These are phyloP conservation scores for Ambrosia trifida DNA, from an alignment of 129 eudicot species.

Conservation along the genomic window DNA sequence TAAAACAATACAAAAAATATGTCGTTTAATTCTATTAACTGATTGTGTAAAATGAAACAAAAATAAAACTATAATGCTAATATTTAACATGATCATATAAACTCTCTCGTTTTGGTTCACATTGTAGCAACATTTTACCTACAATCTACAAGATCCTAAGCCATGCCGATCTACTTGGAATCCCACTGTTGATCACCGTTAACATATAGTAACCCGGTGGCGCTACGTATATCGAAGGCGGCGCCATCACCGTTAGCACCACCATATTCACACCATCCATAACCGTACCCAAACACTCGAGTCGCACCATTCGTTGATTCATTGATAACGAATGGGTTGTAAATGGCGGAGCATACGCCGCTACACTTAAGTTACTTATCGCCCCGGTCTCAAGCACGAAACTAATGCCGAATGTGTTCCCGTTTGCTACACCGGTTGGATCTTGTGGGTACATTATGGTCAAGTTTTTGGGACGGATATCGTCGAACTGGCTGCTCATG, in stretches of 20 bases:
- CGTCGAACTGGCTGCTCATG: conserved; percentile 36
- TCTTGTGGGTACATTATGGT: conserved; percentile 21
- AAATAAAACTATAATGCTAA: background rate
- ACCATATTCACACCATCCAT: conserved; percentile 22
- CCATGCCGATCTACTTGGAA: conserved; percentile 65
- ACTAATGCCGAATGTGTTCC: conserved; percentile 37
- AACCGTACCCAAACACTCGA: conserved; percentile 36
- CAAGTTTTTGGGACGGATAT: conserved; percentile 47
- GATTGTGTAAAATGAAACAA: too few relatives aligned
- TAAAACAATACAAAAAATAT: too few relatives aligned
- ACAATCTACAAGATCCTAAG: conserved; percentile 42
- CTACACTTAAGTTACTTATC: conserved; percentile 27
- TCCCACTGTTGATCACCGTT: conserved; percentile 52
- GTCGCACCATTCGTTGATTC: conserved; percentile 68
- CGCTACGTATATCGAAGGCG: conserved; percentile 49
- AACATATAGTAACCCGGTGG: conserved; percentile 70
- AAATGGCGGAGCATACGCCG: conserved; percentile 64
- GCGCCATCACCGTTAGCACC: conserved; percentile 48
- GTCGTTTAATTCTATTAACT: too few relatives aligned
- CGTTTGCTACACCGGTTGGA: conserved; percentile 35
- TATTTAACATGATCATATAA: conserved; percentile 1
- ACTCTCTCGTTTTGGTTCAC: background rate
- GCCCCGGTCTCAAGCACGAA: conserved; percentile 28
- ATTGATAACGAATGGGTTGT: conserved; percentile 65
- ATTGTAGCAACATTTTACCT: conserved; percentile 19